phyloP scores from a whole-genome alignment of 2,329 filamentous ascomycete genomes.

The Calonectria leucothoes region DNA sequence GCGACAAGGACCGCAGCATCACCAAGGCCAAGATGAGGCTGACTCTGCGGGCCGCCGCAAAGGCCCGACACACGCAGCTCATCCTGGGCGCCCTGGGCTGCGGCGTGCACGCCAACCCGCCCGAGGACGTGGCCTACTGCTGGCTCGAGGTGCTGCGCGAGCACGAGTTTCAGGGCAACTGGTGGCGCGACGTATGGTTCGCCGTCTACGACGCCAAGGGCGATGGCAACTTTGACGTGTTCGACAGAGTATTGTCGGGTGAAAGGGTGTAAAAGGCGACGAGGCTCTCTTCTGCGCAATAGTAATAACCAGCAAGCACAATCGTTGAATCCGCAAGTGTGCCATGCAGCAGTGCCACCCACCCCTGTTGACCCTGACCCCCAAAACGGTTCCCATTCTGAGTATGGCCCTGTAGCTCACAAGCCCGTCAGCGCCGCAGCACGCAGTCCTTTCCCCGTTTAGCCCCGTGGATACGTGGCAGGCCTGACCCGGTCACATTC shows the following conservation, averaged over 20 bases:
- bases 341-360: neutral
- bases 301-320: neutral
- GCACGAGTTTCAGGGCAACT: constrained; percentile 22
- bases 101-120: constrained; percentile 20
- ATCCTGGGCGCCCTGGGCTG: constrained; percentile 24
- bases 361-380: neutral
- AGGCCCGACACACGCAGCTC: neutral
- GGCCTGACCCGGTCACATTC: neutral
- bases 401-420: neutral
- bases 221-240: constrained; percentile 16
- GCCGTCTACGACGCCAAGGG: constrained; percentile 17
- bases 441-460: neutral
- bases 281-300: neutral
- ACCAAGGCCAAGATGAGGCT: constrained; percentile 27
- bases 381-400: neutral
- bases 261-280: neutral
- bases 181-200: constrained; percentile 24
- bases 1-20: constrained; percentile 11
- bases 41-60: constrained; percentile 10
- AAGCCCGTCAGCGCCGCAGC: neutral
- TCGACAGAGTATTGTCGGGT: constrained; percentile 5
- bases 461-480: neutral
- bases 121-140: constrained; percentile 24
- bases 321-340: neutral
- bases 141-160: constrained; percentile 27